These are phyloP conservation scores for Globisporangium abappressorium DNA, from an alignment of 352 stramenopile species.

Conservation along the genomic window DNA sequence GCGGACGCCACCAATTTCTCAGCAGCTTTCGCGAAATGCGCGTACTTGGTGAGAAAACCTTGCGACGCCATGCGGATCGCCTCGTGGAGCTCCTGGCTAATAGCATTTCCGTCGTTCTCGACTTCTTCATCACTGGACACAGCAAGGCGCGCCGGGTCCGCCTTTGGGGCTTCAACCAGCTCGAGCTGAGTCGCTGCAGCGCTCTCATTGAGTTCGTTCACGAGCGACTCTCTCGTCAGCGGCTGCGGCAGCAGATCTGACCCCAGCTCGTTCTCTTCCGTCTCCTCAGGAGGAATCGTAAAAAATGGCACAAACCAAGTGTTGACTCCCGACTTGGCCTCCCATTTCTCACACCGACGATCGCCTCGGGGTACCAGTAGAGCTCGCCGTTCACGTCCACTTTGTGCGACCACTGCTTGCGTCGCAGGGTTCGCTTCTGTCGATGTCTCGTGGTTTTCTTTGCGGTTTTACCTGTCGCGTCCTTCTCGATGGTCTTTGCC, in stretches of 20 bases:
- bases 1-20: not conserved
- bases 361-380: not conserved
- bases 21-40: not conserved
- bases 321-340: not conserved
- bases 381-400: not conserved
- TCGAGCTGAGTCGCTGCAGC: not conserved
- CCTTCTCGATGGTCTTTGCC: not conserved
- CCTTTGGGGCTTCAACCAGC: not conserved
- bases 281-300: not conserved
- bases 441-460: not conserved
- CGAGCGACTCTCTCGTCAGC: not conserved
- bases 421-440: not conserved
- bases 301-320: not conserved
- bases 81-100: not conserved
- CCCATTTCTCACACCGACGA: not conserved
- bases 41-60: constrained; percentile 2
- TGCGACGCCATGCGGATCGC: not conserved
- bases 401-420: not conserved
- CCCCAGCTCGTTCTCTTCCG: not conserved
- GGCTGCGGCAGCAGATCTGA: not conserved
- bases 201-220: no score
- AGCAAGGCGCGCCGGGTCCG: not conserved
- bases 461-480: not conserved
- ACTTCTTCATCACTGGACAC: not conserved
- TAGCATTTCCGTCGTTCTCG: not conserved